Evolutionary conservation across 495 filamentous ascomycete genomes (phyloP).

Genomic region (Penicillium desertorum): DNA sequence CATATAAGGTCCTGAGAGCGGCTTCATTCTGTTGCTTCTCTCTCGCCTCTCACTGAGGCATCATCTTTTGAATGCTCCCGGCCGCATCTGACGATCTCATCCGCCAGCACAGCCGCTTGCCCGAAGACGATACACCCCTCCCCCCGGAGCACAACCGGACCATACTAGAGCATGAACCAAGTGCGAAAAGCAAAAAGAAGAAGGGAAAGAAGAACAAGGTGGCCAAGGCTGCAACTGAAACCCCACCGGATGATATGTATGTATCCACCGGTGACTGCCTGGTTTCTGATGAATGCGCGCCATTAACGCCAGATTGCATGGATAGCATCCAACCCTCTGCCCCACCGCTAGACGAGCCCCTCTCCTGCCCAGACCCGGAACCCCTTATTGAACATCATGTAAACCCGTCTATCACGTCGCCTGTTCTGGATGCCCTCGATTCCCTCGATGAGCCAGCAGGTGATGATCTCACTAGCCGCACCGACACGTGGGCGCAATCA

Average conservation of each 20-base stretch:
- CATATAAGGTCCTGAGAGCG: conserved; percentile 38
- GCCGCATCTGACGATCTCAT: conserved; percentile 48
- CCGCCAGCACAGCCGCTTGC: conserved; percentile 44
- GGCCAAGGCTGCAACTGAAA: conserved; percentile 36
- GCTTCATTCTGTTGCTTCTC: conserved; percentile 16
- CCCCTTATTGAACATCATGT: conserved; percentile 28
- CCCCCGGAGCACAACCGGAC: conserved; percentile 27
- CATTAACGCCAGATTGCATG: conserved; percentile 5
- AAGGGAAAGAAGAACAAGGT: conserved; percentile 44
- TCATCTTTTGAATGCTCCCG: conserved; percentile 48
- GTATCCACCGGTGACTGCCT: conserved; percentile 17
- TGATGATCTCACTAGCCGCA: conserved; percentile 39
- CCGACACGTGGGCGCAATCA: conserved; percentile 51
- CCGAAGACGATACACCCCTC: conserved; percentile 38
- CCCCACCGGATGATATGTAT: conserved; percentile 46
- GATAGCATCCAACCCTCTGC: conserved; percentile 34
- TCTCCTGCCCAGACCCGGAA: conserved; percentile 33
- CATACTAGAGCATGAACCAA: conserved; percentile 42
- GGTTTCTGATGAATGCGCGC: conserved; percentile 9
- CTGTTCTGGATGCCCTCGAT: conserved; percentile 44
- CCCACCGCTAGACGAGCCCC: conserved; percentile 34
- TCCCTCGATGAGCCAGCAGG: conserved; percentile 34
- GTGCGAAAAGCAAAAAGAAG: conserved; percentile 50
- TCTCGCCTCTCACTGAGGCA: conserved; percentile 37
- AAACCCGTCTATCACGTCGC: conserved; percentile 39